Evolutionary conservation across 1,284 basidiomycete genomes (phyloP).

Genomic region (Tilletia caries): DNA sequence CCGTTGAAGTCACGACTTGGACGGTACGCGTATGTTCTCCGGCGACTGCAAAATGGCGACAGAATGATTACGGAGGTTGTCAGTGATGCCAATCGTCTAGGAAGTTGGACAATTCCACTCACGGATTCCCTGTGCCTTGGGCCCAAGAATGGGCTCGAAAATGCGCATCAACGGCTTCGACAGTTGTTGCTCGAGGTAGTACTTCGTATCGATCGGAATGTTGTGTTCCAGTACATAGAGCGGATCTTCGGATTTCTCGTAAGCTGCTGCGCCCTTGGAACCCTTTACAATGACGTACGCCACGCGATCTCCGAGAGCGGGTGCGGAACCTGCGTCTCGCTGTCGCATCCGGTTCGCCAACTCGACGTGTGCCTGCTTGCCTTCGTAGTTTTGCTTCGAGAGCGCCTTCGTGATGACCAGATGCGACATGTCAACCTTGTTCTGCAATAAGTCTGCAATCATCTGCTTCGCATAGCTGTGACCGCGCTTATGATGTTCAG

Average conservation of each 20-base stretch:
- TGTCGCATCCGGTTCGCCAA: slow-evolving; percentile 53
- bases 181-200: slow-evolving; percentile 53
- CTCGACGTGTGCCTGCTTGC: slow-evolving; percentile 52
- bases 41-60: slow-evolving; percentile 22
- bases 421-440: slow-evolving; percentile 54
- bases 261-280: slow-evolving; percentile 47
- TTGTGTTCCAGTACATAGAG: slow-evolving; percentile 53
- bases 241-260: slow-evolving; percentile 52
- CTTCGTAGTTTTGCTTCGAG: slow-evolving; percentile 48
- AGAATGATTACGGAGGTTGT: neutral
- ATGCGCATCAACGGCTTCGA: slow-evolving; percentile 53
- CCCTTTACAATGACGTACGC: slow-evolving; percentile 53
- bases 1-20: slow-evolving; percentile 49
- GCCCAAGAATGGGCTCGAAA: slow-evolving; percentile 52
- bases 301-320: slow-evolving; percentile 51
- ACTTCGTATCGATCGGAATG: slow-evolving; percentile 53
- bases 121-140: slow-evolving; percentile 38
- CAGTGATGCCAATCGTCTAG: neutral
- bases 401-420: slow-evolving; percentile 53
- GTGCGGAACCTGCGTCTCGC: slow-evolving; percentile 51
- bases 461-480: slow-evolving; percentile 37
- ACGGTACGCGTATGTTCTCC: slow-evolving; percentile 51
- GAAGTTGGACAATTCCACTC: too few relatives aligned
- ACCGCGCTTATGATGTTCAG: too few relatives aligned
- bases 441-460: slow-evolving; percentile 52